Conservation (phyloP, 306 rosid genomes). For the Quercus parvula region DNA sequence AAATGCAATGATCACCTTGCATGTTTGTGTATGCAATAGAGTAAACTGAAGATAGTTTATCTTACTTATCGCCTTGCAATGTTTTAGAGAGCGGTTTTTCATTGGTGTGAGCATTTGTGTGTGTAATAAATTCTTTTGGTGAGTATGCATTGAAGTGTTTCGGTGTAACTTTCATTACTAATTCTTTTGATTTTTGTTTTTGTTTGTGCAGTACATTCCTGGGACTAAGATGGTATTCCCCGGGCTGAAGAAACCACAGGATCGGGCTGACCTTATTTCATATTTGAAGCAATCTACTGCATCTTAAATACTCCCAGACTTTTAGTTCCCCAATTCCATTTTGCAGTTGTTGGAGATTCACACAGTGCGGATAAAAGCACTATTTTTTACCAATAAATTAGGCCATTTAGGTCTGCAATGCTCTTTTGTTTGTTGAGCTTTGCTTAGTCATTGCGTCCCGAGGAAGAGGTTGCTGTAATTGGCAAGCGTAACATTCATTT, state of each 20-base stretch:
- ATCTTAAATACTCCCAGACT: conserved; percentile 22
- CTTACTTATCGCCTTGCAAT: too few relatives aligned
- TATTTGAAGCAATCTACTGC: conserved; percentile 82
- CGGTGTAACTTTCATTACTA: not conserved
- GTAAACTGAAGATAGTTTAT: too few relatives aligned
- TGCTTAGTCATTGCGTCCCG: conserved; percentile 17
- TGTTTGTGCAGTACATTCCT: conserved; percentile 73
- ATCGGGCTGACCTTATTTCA: conserved; percentile 90
- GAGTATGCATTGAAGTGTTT: not conserved
- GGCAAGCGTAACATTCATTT: conserved; percentile 37
- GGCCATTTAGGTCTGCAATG: conserved; percentile 44
- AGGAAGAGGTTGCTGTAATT: conserved; percentile 33
- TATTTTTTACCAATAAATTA: conserved; percentile 50
- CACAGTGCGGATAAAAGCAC: conserved; percentile 32
- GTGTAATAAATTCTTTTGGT: not conserved
- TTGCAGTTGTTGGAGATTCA: conserved; percentile 34
- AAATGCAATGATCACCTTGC: not conserved
- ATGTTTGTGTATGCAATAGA: not conserved
- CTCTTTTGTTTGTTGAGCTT: conserved; percentile 41
- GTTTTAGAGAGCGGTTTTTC: too few relatives aligned
- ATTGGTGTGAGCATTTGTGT: too few relatives aligned
- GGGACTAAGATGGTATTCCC: conserved; percentile 99
- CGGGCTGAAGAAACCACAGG: conserved; percentile 95
- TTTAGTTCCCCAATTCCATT: conserved; percentile 27
- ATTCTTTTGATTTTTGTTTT: not conserved